A percentile compares a stretch with the other conserved stretches of the same genome.
Evolutionary conservation across 768 basidiomycete species (phyloP).

Genomic region (Cystoderma amianthinum): DNA sequence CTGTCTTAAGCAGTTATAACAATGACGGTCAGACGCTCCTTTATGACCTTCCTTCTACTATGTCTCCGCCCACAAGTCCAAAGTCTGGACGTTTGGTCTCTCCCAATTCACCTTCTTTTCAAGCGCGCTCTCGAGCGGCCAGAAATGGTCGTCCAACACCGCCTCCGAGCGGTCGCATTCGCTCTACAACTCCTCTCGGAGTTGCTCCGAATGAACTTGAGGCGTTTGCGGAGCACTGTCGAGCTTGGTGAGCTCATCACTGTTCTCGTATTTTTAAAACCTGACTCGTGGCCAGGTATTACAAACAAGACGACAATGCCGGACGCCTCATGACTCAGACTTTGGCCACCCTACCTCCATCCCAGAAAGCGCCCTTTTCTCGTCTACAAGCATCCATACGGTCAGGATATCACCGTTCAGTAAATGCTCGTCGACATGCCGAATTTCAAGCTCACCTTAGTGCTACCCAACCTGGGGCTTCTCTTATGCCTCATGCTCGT

Average conservation of each 20-base stretch:
- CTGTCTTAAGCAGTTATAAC: slow-evolving; percentile 32
- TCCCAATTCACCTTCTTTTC: slow-evolving; percentile 55
- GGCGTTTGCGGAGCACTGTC: slow-evolving; percentile 70
- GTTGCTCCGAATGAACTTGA: slow-evolving; percentile 66
- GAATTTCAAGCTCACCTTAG: slow-evolving; percentile 83
- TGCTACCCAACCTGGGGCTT: slow-evolving; percentile 74
- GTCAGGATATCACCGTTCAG: slow-evolving; percentile 76
- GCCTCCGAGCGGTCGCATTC: slow-evolving; percentile 51
- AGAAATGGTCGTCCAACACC: slow-evolving; percentile 49
- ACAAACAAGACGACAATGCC: slow-evolving; percentile 71
- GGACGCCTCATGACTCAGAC: slow-evolving; percentile 80
- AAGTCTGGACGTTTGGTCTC: slow-evolving; percentile 34
- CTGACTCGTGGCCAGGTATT: slow-evolving; percentile 54
- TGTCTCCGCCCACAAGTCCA: slow-evolving; percentile 55
- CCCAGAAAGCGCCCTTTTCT: slow-evolving; percentile 83
- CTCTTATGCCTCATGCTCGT: slow-evolving; percentile 68
- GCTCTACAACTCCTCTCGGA: slow-evolving; percentile 66
- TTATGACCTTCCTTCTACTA: slow-evolving; percentile 66
- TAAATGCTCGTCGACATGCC: slow-evolving; percentile 68
- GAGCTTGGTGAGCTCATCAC: slow-evolving; percentile 53
- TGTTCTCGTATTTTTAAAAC: slow-evolving; percentile 1
- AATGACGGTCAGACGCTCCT: slow-evolving; percentile 58
- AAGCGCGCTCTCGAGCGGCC: slow-evolving; percentile 41
- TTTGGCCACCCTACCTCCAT: slow-evolving; percentile 69
- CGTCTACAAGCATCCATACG: slow-evolving; percentile 83